Evolutionary conservation across 2,329 filamentous ascomycete species (phyloP).

Genomic region (Colletotrichum cordylinicola): DNA sequence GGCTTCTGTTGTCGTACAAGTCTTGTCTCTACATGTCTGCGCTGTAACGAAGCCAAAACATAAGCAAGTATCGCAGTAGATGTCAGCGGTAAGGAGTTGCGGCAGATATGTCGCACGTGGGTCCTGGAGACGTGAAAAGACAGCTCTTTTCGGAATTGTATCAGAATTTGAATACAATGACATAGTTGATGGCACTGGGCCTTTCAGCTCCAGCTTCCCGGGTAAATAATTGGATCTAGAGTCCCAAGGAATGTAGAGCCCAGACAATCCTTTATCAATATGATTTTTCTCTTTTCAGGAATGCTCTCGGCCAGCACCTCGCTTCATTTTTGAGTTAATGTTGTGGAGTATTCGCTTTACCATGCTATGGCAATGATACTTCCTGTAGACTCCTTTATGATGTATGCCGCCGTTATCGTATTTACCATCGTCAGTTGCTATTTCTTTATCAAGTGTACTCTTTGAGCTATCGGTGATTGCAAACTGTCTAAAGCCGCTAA

Average conservation of each 20-base stretch:
- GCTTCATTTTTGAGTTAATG: no score
- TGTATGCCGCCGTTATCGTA: no score
- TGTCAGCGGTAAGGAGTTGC: not conserved
- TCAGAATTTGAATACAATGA: not conserved
- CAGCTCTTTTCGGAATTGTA: no score
- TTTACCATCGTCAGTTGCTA: no score
- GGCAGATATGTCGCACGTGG: not conserved
- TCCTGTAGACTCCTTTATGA: not conserved
- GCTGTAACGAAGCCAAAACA: not conserved
- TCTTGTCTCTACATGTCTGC: not conserved
- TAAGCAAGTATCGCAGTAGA: not conserved
- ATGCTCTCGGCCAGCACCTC: not conserved
- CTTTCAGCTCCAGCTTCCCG: not conserved
- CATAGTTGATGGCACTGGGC: not conserved
- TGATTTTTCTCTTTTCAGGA: not conserved
- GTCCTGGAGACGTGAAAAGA: not conserved
- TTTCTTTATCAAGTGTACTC: no score
- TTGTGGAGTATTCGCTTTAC: no score
- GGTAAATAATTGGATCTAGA: not conserved
- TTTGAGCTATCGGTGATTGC: no score
- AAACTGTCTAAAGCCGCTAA: no score
- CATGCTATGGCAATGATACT: fast-evolving
- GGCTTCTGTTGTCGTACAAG: no score
- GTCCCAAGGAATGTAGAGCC: not conserved
- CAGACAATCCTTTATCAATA: not conserved